These are phyloP conservation scores for Microcyclospora tardicrescens DNA, from an alignment of 2,329 filamentous ascomycete species.

Conservation along the genomic window DNA sequence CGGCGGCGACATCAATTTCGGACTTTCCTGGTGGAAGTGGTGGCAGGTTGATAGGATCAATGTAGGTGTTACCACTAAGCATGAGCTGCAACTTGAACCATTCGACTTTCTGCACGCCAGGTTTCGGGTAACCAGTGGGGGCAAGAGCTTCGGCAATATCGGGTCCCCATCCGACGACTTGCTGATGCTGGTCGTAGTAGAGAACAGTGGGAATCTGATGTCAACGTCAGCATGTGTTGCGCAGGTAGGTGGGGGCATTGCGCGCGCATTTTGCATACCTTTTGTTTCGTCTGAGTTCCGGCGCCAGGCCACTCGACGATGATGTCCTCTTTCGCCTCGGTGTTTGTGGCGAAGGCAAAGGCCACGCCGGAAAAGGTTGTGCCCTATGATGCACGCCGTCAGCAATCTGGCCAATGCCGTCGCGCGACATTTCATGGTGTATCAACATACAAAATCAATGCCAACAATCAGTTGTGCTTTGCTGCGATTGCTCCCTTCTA, in stretches of 20 bases:
- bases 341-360: slow-evolving; percentile 87
- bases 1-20: slow-evolving; percentile 97
- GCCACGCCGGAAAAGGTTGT: slow-evolving; percentile 97
- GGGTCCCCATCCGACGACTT: slow-evolving; percentile 98
- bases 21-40: slow-evolving; percentile 95
- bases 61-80: slow-evolving; percentile 97
- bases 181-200: slow-evolving; percentile 98
- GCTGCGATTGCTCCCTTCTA: slow-evolving; percentile 76
- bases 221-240: too few relatives aligned
- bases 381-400: slow-evolving; percentile 42
- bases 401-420: neutral
- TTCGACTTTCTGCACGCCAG: slow-evolving; percentile 95
- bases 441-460: slow-evolving; percentile 76
- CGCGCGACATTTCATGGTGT: neutral
- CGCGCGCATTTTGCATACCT: slow-evolving; percentile 44
- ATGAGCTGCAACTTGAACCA: slow-evolving; percentile 99
- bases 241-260: neutral
- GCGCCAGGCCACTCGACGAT: slow-evolving; percentile 98
- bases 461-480: slow-evolving; percentile 97
- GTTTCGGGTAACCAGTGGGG: slow-evolving; percentile 93
- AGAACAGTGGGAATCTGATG: slow-evolving; percentile 90
- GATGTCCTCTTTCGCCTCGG: slow-evolving; percentile 94
- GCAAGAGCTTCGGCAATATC: slow-evolving; percentile 95
- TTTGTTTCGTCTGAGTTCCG: slow-evolving; percentile 96
- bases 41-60: slow-evolving; percentile 96